Evolutionary conservation across 495 filamentous ascomycete genomes (phyloP).

Genomic region (Aspergillus olivimuriae): DNA sequence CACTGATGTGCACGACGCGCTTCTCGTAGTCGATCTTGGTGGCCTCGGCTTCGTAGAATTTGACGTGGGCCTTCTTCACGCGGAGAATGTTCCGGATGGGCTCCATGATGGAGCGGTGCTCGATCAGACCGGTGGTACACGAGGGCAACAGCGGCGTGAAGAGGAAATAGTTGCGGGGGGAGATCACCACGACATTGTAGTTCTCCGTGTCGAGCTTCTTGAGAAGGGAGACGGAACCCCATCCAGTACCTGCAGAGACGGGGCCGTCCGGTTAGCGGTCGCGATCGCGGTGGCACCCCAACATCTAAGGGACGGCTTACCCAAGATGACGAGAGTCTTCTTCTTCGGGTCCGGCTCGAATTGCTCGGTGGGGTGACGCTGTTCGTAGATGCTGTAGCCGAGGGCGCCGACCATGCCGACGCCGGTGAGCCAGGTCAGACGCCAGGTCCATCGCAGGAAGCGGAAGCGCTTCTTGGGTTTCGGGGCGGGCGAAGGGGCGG

Average conservation of each 20-base stretch:
- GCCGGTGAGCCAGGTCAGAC: conserved; percentile 63
- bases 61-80: conserved; percentile 83
- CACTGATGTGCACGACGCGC: conserved; percentile 80
- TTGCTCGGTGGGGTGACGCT: conserved; percentile 78
- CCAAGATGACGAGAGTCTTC: conserved; percentile 96
- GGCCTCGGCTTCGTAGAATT: conserved; percentile 97
- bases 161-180: conserved; percentile 98
- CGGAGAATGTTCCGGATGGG: conserved; percentile 90
- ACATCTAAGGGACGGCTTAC: conserved; percentile 52
- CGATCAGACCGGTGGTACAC: conserved; percentile 93
- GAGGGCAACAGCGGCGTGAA: conserved; percentile 96
- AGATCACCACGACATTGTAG: conserved; percentile 95
- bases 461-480: conserved; percentile 43
- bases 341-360: conserved; percentile 73
- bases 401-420: conserved; percentile 63
- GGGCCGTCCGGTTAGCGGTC: not conserved
- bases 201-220: conserved; percentile 98
- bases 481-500: conserved; percentile 29
- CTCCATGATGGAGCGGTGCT: conserved; percentile 99
- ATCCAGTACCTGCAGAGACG: conserved; percentile 70
- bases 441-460: conserved; percentile 65
- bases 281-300: not conserved
- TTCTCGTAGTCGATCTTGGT: conserved; percentile 93
- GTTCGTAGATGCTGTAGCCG: conserved; percentile 73
- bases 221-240: conserved; percentile 92